A percentile compares a stretch with the other conserved stretches of the same genome.
phyloP scores from a whole-genome alignment of 164 flowering plant genomes.

The Sedum album region DNA sequence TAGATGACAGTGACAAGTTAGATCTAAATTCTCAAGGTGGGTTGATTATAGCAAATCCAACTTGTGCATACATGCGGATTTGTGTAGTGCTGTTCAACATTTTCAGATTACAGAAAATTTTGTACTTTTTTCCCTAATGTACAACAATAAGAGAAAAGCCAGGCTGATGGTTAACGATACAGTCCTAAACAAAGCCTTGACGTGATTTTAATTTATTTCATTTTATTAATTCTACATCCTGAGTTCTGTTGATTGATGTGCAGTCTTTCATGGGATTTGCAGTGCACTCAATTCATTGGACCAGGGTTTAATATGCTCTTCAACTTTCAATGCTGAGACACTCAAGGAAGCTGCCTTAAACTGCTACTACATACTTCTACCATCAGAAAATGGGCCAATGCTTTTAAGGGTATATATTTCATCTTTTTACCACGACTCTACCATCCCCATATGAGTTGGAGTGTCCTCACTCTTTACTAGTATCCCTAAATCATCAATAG shows the following conservation, averaged over 20 bases:
- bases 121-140: background rate
- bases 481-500: background rate
- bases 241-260: conserved; percentile 5
- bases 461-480: background rate
- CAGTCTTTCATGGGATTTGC: conserved; percentile 73
- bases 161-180: background rate
- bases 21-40: conserved; percentile 52
- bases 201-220: background rate
- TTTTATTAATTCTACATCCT: background rate
- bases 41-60: conserved; percentile 18
- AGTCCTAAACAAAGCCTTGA: background rate
- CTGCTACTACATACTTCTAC: conserved; percentile 72
- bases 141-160: background rate
- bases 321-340: conserved; percentile 56
- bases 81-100: background rate
- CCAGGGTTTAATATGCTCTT: conserved; percentile 71
- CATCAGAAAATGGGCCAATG: conserved; percentile 80
- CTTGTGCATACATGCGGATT: conserved; percentile 4
- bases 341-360: conserved; percentile 38
- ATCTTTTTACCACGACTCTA: background rate
- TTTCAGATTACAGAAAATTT: background rate
- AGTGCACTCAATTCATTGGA: conserved; percentile 50
- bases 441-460: background rate
- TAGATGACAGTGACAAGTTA: conserved; percentile 35
- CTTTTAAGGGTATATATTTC: conserved; percentile 55